These are phyloP conservation scores for Dioscorea cayenensis DNA, from an alignment of 116 monocot genomes.

Conservation along the genomic window DNA sequence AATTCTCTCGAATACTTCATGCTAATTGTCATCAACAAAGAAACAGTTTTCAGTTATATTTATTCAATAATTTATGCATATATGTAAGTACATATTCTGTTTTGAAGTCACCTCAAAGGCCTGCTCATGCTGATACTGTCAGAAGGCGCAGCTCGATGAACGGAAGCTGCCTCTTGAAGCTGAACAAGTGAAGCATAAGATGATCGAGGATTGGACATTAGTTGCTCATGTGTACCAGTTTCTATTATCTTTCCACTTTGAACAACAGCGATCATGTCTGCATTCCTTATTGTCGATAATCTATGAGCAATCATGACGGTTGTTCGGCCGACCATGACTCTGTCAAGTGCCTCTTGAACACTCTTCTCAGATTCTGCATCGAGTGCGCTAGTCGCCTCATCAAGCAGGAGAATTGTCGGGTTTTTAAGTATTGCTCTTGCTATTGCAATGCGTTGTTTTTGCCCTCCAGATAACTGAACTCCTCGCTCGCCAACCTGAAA, in stretches of 20 bases:
- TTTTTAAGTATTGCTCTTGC: constrained; percentile 43
- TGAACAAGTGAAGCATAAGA: constrained; percentile 25
- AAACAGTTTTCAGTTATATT: not conserved
- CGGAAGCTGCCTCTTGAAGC: constrained; percentile 19
- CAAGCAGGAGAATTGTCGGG: constrained; percentile 48
- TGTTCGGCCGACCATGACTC: constrained; percentile 44
- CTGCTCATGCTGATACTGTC: constrained; percentile 1
- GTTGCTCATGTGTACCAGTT: constrained; percentile 37
- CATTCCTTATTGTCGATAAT: constrained; percentile 36
- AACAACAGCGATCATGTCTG: constrained; percentile 43
- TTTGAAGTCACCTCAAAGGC: constrained; percentile 4
- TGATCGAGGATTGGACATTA: constrained; percentile 14
- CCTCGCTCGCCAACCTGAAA: constrained; percentile 14
- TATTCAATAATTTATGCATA: not conserved
- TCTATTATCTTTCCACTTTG: constrained; percentile 30
- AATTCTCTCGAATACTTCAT: constrained; percentile 12
- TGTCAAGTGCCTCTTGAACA: constrained; percentile 44
- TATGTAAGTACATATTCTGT: too few species aligned
- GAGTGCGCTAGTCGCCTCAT: constrained; percentile 48
- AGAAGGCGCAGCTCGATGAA: not conserved
- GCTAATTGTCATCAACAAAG: not conserved
- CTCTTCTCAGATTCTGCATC: constrained; percentile 43
- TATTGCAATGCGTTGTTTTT: constrained; percentile 47
- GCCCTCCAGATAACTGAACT: constrained; percentile 41
- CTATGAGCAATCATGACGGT: constrained; percentile 41